These are phyloP conservation scores for Chalciporus sphaerocephalus DNA, from an alignment of 768 basidiomycete genomes.

Conservation along the genomic window DNA sequence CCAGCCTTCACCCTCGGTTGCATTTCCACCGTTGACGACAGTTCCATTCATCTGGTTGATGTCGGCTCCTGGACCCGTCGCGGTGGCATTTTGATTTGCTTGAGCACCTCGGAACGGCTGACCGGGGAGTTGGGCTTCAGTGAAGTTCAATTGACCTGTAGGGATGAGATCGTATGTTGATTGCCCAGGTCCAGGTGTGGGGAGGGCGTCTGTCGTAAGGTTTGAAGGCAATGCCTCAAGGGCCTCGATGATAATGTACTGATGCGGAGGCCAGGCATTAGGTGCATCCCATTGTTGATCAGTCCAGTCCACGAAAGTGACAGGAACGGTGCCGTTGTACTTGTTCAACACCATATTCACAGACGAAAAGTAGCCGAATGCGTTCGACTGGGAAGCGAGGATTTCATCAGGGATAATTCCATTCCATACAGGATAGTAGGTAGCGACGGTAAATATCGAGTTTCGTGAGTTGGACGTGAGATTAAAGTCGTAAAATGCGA, in stretches of 20 bases:
- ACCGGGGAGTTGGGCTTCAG: constrained; percentile 64
- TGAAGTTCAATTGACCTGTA: constrained; percentile 71
- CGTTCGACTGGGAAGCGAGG: constrained; percentile 47
- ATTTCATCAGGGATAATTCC: constrained; percentile 78
- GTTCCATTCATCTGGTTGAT: constrained; percentile 51
- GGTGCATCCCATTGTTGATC: constrained; percentile 89
- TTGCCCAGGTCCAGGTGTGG: constrained; percentile 44
- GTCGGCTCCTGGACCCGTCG: constrained; percentile 54
- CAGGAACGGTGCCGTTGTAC: constrained; percentile 85
- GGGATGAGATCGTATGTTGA: constrained; percentile 71
- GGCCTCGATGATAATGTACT: constrained; percentile 75
- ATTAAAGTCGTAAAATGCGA: constrained; percentile 94
- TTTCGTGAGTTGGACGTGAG: constrained; percentile 62
- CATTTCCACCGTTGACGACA: constrained; percentile 68
- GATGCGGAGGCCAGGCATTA: constrained; percentile 87
- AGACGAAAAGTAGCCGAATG: constrained; percentile 70
- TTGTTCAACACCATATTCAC: constrained; percentile 75
- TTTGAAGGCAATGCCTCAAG: constrained; percentile 71
- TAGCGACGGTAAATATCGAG: constrained; percentile 64
- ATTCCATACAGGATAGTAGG: constrained; percentile 84
- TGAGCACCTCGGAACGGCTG: constrained; percentile 47
- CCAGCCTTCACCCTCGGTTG: constrained; percentile 62
- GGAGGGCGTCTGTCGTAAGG: constrained; percentile 55
- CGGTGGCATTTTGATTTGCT: constrained; percentile 43
- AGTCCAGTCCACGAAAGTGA: constrained; percentile 65